These are phyloP conservation scores for Pecoramyces ruminantium DNA, from an alignment of 192 early-diverging fungal species.

Conservation along the genomic window DNA sequence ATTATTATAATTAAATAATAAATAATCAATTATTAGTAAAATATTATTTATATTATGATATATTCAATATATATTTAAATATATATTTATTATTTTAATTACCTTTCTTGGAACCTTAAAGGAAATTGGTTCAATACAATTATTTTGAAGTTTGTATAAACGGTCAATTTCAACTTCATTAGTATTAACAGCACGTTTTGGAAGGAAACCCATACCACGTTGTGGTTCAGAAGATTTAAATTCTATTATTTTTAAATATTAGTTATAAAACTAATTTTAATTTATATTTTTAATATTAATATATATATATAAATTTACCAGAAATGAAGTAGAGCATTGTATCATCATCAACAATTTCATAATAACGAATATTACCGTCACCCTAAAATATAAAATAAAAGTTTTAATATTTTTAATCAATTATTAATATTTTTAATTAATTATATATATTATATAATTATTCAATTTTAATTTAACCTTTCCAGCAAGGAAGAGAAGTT, in stretches of 20 bases:
- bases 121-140: slow-evolving; percentile 82
- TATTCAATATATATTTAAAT: no score
- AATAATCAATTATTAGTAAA: no score
- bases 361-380: slow-evolving; percentile 98
- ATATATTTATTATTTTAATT: background rate
- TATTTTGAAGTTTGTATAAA: slow-evolving; percentile 82
- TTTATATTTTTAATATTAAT: no score
- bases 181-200: slow-evolving; percentile 79
- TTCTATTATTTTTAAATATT: slow-evolving; percentile 20
- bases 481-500: slow-evolving; percentile 84
- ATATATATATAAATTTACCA: background rate
- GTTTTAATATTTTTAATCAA: background rate
- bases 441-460: background rate
- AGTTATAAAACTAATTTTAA: no score
- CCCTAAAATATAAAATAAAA: slow-evolving; percentile 15
- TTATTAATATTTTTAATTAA: background rate
- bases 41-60: no score
- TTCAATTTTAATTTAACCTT: no score
- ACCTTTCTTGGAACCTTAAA: slow-evolving; percentile 94
- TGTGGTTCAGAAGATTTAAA: slow-evolving; percentile 82
- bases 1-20: no score
- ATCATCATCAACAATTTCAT: slow-evolving; percentile 91
- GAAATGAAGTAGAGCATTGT: slow-evolving; percentile 57
- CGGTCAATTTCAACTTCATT: slow-evolving; percentile 78
- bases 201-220: slow-evolving; percentile 82